These are phyloP conservation scores for Ananas comosus DNA, from an alignment of 176 grass and related monocot genomes.

Conservation along the genomic window DNA sequence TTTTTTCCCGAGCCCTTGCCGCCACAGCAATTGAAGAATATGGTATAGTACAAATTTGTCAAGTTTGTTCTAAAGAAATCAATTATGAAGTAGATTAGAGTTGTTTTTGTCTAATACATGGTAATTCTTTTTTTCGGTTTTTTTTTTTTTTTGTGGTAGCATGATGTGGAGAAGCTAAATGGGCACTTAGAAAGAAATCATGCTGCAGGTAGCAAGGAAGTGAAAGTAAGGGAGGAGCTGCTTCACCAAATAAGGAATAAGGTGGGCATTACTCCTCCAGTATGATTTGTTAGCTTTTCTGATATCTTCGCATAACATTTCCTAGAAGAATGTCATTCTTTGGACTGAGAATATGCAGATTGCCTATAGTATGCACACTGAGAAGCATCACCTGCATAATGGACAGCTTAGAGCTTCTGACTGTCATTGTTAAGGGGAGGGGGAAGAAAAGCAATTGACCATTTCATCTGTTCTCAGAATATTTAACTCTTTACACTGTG, in stretches of 20 bases:
- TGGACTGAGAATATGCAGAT: background rate
- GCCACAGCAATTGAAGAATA: constrained; percentile 27
- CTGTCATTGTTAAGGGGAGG: background rate
- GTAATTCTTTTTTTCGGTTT: constrained; percentile 15
- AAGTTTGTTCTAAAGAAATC: constrained; percentile 5
- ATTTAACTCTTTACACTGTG: too few species aligned
- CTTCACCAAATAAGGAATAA: constrained; percentile 85
- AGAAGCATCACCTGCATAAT: background rate
- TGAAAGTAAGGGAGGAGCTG: constrained; percentile 41
- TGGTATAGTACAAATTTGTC: constrained; percentile 24
- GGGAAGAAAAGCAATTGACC: background rate
- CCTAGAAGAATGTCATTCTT: constrained; percentile 1
- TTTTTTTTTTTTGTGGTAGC: constrained; percentile 19
- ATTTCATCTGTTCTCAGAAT: background rate
- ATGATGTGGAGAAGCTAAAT: constrained; percentile 32
- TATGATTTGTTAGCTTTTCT: constrained; percentile 11
- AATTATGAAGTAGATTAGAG: background rate
- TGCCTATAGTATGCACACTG: background rate
- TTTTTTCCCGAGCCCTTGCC: constrained; percentile 10
- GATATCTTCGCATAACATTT: constrained; percentile 1
- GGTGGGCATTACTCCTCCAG: constrained; percentile 30
- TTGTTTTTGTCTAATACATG: constrained; percentile 8
- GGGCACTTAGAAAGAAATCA: constrained; percentile 22
- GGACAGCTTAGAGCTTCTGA: background rate
- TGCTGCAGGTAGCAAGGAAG: constrained; percentile 24